Evolutionary conservation across 352 stramenopile species (phyloP).

Genomic region (Phytophthora palmivora): DNA sequence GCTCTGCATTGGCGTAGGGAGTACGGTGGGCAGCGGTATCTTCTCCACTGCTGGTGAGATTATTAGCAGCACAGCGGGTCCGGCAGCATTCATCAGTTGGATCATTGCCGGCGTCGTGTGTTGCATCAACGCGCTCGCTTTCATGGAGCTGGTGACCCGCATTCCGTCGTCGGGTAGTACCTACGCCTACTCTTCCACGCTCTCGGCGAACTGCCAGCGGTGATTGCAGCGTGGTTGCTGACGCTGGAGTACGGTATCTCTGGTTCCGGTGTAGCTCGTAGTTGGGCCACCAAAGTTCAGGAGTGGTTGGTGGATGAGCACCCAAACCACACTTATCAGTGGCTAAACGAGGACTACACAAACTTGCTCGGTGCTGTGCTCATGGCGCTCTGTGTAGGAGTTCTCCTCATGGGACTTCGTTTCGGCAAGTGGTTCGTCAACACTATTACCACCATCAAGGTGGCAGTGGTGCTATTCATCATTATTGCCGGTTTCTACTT

Average conservation of each 20-base stretch:
- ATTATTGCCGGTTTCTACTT: conserved; percentile 87
- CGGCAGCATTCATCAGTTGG: conserved; percentile 84
- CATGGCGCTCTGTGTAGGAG: conserved; percentile 66
- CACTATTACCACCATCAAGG: conserved; percentile 86
- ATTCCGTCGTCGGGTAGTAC: conserved; percentile 91
- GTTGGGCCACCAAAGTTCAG: conserved; percentile 92
- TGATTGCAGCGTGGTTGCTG: conserved; percentile 87
- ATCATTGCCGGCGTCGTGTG: conserved; percentile 81
- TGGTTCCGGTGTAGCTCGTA: conserved; percentile 90
- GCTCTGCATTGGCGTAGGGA: conserved; percentile 92
- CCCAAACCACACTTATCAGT: conserved; percentile 47
- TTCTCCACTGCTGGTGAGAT: conserved; percentile 86
- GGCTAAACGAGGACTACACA: conserved; percentile 66
- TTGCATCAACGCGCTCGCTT: conserved; percentile 84
- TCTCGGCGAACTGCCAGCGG: conserved; percentile 92
- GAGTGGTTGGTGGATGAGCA: conserved; percentile 63
- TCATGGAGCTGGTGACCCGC: conserved; percentile 89
- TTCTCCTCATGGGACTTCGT: conserved; percentile 84
- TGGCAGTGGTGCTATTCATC: conserved; percentile 92
- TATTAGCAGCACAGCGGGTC: conserved; percentile 79
- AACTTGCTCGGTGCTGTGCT: conserved; percentile 72
- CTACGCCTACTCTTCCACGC: conserved; percentile 94
- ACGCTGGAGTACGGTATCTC: conserved; percentile 94
- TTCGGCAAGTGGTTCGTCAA: conserved; percentile 92
- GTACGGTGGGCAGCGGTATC: conserved; percentile 91